These are phyloP conservation scores for Hysterangium stoloniferum DNA, from an alignment of 768 basidiomycete genomes.

Conservation along the genomic window DNA sequence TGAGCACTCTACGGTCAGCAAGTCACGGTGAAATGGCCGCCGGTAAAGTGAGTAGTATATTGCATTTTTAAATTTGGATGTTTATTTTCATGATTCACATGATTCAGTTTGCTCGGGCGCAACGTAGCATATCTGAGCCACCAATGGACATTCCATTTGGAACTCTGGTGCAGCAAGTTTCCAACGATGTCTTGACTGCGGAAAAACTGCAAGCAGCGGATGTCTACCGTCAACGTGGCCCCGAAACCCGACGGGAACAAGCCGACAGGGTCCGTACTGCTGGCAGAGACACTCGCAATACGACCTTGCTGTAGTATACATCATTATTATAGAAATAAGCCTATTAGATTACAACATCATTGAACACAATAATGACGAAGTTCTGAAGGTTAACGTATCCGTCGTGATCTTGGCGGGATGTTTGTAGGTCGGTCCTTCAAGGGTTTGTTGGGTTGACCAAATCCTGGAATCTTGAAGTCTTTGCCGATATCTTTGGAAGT, in stretches of 20 bases:
- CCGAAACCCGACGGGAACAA: conserved; percentile 5
- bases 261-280: neutral
- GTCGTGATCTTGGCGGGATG: neutral
- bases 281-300: neutral
- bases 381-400: neutral
- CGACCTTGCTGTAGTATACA: neutral
- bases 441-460: neutral
- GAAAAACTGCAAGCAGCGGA: conserved; percentile 60
- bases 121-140: conserved; percentile 44
- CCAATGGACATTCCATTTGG: conserved; percentile 38
- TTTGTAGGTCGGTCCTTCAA: conserved; percentile 8
- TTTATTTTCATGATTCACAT: neutral
- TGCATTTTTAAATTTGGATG: neutral
- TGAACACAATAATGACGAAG: neutral
- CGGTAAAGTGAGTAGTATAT: conserved; percentile 36
- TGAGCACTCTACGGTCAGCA: conserved; percentile 43
- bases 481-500: neutral
- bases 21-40: conserved; percentile 39
- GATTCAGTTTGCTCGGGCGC: conserved; percentile 47
- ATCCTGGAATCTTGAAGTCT: neutral
- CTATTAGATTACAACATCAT: neutral
- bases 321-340: neutral
- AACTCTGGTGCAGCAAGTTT: conserved; percentile 47
- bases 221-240: conserved; percentile 1
- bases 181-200: conserved; percentile 56